phyloP scores from a whole-genome alignment of 257 asterid genomes.

The Linaria vulgaris region DNA sequence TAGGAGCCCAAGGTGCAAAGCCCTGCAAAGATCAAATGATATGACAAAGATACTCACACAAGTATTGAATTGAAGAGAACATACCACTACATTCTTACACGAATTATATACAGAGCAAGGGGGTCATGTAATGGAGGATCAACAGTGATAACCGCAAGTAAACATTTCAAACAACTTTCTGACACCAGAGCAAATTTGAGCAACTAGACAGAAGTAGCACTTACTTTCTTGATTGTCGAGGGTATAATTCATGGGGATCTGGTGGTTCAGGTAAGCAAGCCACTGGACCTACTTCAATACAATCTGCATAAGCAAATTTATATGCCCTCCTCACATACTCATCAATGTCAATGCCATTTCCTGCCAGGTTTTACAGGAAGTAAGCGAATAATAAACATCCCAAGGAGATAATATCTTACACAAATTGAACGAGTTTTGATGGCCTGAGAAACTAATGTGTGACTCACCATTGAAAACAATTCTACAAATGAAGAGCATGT shows the following conservation, averaged over 20 bases:
- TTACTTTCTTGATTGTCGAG: slow-evolving; percentile 89
- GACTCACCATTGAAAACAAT: slow-evolving; percentile 92
- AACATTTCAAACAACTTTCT: neutral
- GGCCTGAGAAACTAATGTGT: slow-evolving; percentile 17
- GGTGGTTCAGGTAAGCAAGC: slow-evolving; percentile 97
- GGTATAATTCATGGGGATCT: slow-evolving; percentile 92
- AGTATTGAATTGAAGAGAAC: slow-evolving; percentile 10
- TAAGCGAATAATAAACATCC: slow-evolving; percentile 10
- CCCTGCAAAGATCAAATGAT: slow-evolving; percentile 58
- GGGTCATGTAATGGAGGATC: neutral
- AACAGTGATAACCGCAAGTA: neutral
- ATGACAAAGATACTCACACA: slow-evolving; percentile 14
- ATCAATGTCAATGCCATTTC: slow-evolving; percentile 92
- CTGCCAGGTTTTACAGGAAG: slow-evolving; percentile 39
- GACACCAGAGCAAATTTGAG: slow-evolving; percentile 1
- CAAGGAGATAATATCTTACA: slow-evolving; percentile 15
- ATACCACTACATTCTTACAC: neutral
- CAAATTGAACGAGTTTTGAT: slow-evolving; percentile 8
- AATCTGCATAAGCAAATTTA: slow-evolving; percentile 92
- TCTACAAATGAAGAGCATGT: slow-evolving; percentile 98
- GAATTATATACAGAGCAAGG: neutral
- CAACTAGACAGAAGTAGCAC: slow-evolving; percentile 29
- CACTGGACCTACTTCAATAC: slow-evolving; percentile 98
- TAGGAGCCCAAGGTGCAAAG: slow-evolving; percentile 94
- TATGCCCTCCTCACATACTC: slow-evolving; percentile 98